Percentiles rank a stretch among this genome's conserved stretches.
These are phyloP conservation scores for Calonectria leucothoes DNA, from an alignment of 2,329 filamentous ascomycete genomes.

Conservation along the genomic window DNA sequence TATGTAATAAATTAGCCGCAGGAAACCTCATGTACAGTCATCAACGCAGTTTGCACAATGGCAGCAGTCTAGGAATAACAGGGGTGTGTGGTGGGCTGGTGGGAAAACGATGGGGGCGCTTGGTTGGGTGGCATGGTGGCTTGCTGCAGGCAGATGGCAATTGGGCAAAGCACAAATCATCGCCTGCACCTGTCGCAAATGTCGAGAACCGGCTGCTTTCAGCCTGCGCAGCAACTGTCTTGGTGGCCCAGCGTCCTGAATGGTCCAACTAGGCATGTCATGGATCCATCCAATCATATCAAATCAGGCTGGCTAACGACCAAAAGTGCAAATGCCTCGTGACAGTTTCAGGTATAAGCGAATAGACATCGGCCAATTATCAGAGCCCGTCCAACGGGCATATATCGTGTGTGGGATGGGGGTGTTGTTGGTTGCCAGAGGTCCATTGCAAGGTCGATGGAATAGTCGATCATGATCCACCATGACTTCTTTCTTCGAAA, in stretches of 20 bases:
- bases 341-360: slow-evolving; percentile 7
- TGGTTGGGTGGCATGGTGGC: slow-evolving; percentile 33
- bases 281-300: slow-evolving; percentile 7
- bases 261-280: neutral
- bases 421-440: slow-evolving; percentile 12
- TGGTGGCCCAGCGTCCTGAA: neutral
- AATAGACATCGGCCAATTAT: neutral
- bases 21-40: slow-evolving; percentile 1
- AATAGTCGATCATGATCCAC: slow-evolving; percentile 36
- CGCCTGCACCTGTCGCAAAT: neutral
- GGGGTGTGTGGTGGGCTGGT: slow-evolving; percentile 18
- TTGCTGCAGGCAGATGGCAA: slow-evolving; percentile 31
- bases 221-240: slow-evolving; percentile 7
- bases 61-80: slow-evolving; percentile 7
- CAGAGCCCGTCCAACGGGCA: slow-evolving; percentile 5
- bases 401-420: neutral
- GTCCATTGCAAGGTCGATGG: slow-evolving; percentile 30
- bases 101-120: slow-evolving; percentile 27
- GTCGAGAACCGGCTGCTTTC: slow-evolving; percentile 6
- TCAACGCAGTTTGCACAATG: slow-evolving; percentile 18
- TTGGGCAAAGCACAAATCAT: slow-evolving; percentile 10
- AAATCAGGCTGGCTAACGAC: slow-evolving; percentile 3
- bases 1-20: slow-evolving; percentile 55
- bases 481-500: slow-evolving; percentile 33
- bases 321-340: slow-evolving; percentile 12